phyloP scores from a whole-genome alignment of 2,329 filamentous ascomycete genomes.

The Raffaelea albimanens region DNA sequence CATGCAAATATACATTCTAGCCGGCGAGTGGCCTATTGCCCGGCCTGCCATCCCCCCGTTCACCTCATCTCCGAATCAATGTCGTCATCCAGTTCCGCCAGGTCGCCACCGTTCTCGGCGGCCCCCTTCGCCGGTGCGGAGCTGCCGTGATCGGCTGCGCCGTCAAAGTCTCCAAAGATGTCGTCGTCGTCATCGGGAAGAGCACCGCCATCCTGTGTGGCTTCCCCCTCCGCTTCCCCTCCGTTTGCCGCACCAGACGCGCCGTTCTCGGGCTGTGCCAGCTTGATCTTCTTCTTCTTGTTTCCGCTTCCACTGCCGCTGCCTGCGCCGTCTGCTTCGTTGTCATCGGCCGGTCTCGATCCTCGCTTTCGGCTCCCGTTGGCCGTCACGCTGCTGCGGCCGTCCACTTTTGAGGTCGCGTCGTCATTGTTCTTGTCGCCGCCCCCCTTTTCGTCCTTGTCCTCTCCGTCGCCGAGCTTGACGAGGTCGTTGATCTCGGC shows the following conservation, averaged over 20 bases:
- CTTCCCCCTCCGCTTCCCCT: too few species aligned
- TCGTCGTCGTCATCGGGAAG: neutral
- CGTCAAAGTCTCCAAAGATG: conserved; percentile 1
- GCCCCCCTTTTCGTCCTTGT: conserved; percentile 6
- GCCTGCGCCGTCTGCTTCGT: conserved; percentile 2
- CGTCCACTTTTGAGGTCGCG: conserved; percentile 4
- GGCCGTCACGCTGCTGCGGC: conserved; percentile 5
- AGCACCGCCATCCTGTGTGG: too few species aligned
- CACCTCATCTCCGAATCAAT: conserved; percentile 9
- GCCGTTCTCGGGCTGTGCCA: conserved; percentile 1
- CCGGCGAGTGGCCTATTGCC: too few species aligned
- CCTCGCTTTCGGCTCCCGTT: conserved; percentile 5
- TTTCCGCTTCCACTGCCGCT: conserved; percentile 9
- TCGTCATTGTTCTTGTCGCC: conserved; percentile 3
- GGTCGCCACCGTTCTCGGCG: conserved; percentile 9
- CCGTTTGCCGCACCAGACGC: too few species aligned
- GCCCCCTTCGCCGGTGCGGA: neutral
- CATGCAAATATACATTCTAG: neutral
- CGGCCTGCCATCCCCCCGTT: neutral
- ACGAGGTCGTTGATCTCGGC: conserved; percentile 16
- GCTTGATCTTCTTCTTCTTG: conserved; percentile 13
- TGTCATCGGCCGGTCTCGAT: conserved; percentile 3
- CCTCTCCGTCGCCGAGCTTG: conserved; percentile 10
- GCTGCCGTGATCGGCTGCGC: neutral
- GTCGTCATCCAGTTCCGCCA: conserved; percentile 12